A percentile compares a stretch with the other conserved stretches of the same genome.
phyloP scores from a whole-genome alignment of 352 stramenopile genomes.

The Globisporangium polare region DNA sequence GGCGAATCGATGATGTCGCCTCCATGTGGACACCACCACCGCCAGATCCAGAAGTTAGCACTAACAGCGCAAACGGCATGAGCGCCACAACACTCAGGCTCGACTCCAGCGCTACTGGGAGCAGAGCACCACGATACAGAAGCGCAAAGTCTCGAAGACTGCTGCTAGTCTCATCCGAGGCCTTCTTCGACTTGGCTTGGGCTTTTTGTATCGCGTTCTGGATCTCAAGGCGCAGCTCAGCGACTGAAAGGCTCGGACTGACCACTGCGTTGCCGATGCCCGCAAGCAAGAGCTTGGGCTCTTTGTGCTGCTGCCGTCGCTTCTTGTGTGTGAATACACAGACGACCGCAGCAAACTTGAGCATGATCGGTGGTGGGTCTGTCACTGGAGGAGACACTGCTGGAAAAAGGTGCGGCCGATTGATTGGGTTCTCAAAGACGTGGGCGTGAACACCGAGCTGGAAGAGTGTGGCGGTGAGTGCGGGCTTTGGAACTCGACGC shows the following conservation, averaged over 20 bases:
- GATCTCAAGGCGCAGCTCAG: conserved; percentile 1
- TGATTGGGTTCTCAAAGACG: conserved; percentile 21
- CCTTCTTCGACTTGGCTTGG: neutral
- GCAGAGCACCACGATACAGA: conserved; percentile 26
- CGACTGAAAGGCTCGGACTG: neutral
- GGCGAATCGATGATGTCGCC: neutral
- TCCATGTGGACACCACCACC: neutral
- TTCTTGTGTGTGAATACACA: neutral
- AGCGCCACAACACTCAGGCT: conserved; percentile 17
- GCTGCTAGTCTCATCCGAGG: neutral
- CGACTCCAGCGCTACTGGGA: conserved; percentile 20
- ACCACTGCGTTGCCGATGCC: conserved; percentile 12
- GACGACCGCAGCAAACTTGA: conserved; percentile 22
- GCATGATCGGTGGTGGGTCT: conserved; percentile 10
- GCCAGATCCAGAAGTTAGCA: neutral
- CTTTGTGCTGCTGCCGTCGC: too few species aligned
- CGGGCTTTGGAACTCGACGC: conserved; percentile 7
- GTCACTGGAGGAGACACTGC: neutral
- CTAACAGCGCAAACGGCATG: conserved; percentile 27
- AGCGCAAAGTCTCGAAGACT: conserved; percentile 16
- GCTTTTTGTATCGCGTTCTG: neutral
- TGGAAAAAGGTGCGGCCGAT: neutral
- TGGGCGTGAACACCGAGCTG: conserved; percentile 24
- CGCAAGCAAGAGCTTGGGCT: neutral
- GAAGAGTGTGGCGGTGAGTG: conserved; percentile 22